phyloP scores from a whole-genome alignment of 1,284 basidiomycete species.

The Malassezia globosa region DNA sequence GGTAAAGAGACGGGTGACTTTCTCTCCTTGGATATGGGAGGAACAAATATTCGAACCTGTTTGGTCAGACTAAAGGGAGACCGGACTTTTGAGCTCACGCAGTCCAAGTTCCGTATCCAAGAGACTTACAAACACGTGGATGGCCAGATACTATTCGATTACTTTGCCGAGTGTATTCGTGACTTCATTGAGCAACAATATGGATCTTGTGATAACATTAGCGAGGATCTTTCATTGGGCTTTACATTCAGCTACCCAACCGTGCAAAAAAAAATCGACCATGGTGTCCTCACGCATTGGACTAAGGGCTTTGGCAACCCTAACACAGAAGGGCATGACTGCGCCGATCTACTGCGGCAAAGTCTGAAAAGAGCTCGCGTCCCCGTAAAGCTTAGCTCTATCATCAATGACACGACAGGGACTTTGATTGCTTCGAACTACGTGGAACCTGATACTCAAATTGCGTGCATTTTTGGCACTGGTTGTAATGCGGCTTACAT shows the following conservation, averaged over 20 bases:
- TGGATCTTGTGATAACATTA: slow-evolving; percentile 61
- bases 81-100: slow-evolving; percentile 93
- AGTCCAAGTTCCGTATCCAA: slow-evolving; percentile 89
- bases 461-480: slow-evolving; percentile 93
- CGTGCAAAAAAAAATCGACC: slow-evolving; percentile 75
- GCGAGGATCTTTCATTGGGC: slow-evolving; percentile 44
- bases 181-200: slow-evolving; percentile 75
- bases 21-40: slow-evolving; percentile 85
- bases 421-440: slow-evolving; percentile 94
- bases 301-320: slow-evolving; percentile 92
- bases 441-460: slow-evolving; percentile 77
- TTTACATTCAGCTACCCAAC: slow-evolving; percentile 17
- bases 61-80: slow-evolving; percentile 80
- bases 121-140: slow-evolving; percentile 99
- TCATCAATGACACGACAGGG: slow-evolving; percentile 81
- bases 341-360: slow-evolving; percentile 78
- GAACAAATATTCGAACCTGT: slow-evolving; percentile 90
- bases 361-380: slow-evolving; percentile 59
- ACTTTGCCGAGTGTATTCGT: slow-evolving; percentile 86
- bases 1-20: slow-evolving; percentile 80
- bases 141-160: slow-evolving; percentile 86
- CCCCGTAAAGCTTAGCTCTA: slow-evolving; percentile 42
- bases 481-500: slow-evolving; percentile 84
- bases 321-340: slow-evolving; percentile 84
- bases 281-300: slow-evolving; percentile 90